A percentile compares a stretch with the other conserved stretches of the same genome.
phyloP scores from a whole-genome alignment of 441 rosid species.

The Erysimum pusillum region DNA sequence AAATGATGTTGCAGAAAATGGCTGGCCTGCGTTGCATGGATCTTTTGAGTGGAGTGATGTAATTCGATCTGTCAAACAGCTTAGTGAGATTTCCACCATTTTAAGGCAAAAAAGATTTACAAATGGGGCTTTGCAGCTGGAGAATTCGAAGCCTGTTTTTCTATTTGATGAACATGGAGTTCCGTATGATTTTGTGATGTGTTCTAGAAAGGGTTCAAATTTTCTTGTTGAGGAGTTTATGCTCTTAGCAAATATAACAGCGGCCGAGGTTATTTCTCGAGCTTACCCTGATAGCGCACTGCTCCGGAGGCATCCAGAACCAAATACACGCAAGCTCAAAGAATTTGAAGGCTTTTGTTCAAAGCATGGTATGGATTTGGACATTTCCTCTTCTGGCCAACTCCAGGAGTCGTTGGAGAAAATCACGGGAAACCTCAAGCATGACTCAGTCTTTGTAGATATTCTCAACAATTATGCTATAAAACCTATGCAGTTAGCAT shows the following conservation, averaged over 20 bases:
- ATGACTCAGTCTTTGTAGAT: slow-evolving; percentile 70
- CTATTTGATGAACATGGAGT: slow-evolving; percentile 77
- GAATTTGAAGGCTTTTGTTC: slow-evolving; percentile 85
- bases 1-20: slow-evolving; percentile 42
- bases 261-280: slow-evolving; percentile 90
- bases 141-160: slow-evolving; percentile 63
- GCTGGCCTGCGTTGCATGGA: slow-evolving; percentile 70
- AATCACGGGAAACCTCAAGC: slow-evolving; percentile 70
- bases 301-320: slow-evolving; percentile 92
- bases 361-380: slow-evolving; percentile 78
- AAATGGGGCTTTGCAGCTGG: slow-evolving; percentile 82
- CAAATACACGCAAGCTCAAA: slow-evolving; percentile 82
- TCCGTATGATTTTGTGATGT: slow-evolving; percentile 69
- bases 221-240: slow-evolving; percentile 92
- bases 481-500: slow-evolving; percentile 87
- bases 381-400: slow-evolving; percentile 77
- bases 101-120: slow-evolving; percentile 69
- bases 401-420: slow-evolving; percentile 69
- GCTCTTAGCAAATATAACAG: slow-evolving; percentile 91
- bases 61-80: slow-evolving; percentile 62
- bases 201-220: slow-evolving; percentile 61
- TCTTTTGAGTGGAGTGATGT: slow-evolving; percentile 74
- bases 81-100: slow-evolving; percentile 65
- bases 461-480: slow-evolving; percentile 76
- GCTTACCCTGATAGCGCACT: slow-evolving; percentile 83